phyloP scores from a whole-genome alignment of 2,329 filamentous ascomycete genomes.

The Orbilia javanica region DNA sequence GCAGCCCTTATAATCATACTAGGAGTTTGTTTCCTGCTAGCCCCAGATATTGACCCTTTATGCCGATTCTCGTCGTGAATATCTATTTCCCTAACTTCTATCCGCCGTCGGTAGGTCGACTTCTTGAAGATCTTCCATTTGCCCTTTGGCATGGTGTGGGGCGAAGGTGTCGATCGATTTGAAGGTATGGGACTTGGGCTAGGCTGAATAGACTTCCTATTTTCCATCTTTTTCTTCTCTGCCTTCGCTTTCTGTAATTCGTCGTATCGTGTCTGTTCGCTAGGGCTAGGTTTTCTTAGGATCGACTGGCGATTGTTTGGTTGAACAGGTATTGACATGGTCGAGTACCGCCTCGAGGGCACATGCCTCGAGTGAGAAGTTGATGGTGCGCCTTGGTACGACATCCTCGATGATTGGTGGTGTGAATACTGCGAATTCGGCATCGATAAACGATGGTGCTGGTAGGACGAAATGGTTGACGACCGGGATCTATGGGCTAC shows the following conservation, averaged over 20 bases:
- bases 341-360: slow-evolving; percentile 43
- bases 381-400: slow-evolving; percentile 35
- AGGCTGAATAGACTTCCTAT: slow-evolving; percentile 37
- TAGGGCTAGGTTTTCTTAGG: slow-evolving; percentile 41
- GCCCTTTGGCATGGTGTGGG: slow-evolving; percentile 10
- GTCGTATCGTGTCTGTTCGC: slow-evolving; percentile 33
- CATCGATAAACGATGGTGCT: slow-evolving; percentile 40
- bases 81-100: slow-evolving; percentile 54
- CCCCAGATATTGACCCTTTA: slow-evolving; percentile 12
- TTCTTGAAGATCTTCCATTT: slow-evolving; percentile 57
- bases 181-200: slow-evolving; percentile 14
- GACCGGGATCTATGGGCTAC: slow-evolving; percentile 23
- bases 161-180: slow-evolving; percentile 14
- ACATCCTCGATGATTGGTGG: slow-evolving; percentile 22
- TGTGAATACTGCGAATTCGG: slow-evolving; percentile 25
- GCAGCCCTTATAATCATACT: slow-evolving; percentile 18
- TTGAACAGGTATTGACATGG: slow-evolving; percentile 42
- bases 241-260: slow-evolving; percentile 32
- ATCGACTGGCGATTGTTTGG: slow-evolving; percentile 36
- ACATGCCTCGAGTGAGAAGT: slow-evolving; percentile 37
- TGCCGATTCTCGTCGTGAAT: slow-evolving; percentile 54
- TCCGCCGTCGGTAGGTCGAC: slow-evolving; percentile 47
- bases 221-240: slow-evolving; percentile 28
- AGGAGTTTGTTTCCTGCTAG: slow-evolving; percentile 17
- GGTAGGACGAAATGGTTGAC: slow-evolving; percentile 38